Percentiles rank a stretch among this genome's conserved stretches.
Evolutionary conservation across 164 flowering plant genomes (phyloP).

Genomic region (Annona squamosa): DNA sequence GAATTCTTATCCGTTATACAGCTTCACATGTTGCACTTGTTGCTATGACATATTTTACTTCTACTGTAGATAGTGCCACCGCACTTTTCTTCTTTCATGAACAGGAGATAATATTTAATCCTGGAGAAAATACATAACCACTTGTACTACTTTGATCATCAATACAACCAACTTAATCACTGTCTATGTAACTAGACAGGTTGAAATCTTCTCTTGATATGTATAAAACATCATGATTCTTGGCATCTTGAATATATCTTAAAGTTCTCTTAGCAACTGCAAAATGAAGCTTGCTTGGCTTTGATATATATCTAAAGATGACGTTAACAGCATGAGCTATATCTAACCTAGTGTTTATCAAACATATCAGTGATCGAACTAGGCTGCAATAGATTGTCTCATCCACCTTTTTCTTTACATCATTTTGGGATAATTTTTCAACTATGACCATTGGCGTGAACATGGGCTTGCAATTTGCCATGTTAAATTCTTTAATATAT

Average conservation of each 20-base stretch:
- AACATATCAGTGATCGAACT: too few relatives aligned
- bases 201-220: slow-evolving; percentile 8
- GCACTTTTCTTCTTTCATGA: slow-evolving; percentile 16
- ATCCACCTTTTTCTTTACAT: too few relatives aligned
- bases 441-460: slow-evolving; percentile 10
- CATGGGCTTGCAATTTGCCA: slow-evolving; percentile 7
- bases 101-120: slow-evolving; percentile 17
- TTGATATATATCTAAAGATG: slow-evolving; percentile 18
- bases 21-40: slow-evolving; percentile 10
- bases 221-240: slow-evolving; percentile 7
- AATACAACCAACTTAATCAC: slow-evolving; percentile 23
- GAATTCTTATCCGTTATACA: neutral
- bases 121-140: slow-evolving; percentile 20
- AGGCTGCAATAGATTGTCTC: too few relatives aligned
- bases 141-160: slow-evolving; percentile 22
- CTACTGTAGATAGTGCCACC: slow-evolving; percentile 18
- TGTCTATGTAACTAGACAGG: slow-evolving; percentile 13
- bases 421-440: neutral
- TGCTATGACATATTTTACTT: slow-evolving; percentile 22
- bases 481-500: slow-evolving; percentile 13
- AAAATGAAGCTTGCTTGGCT: slow-evolving; percentile 18
- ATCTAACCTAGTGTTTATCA: slow-evolving; percentile 13
- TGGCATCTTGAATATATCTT: slow-evolving; percentile 13
- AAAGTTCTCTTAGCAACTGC: slow-evolving; percentile 16
- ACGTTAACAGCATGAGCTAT: slow-evolving; percentile 14